Evolutionary conservation across 2,329 filamentous ascomycete genomes (phyloP), one percentile per base, ranked within the genome.

Genomic region (Hirsutella thompsonii): DNA sequence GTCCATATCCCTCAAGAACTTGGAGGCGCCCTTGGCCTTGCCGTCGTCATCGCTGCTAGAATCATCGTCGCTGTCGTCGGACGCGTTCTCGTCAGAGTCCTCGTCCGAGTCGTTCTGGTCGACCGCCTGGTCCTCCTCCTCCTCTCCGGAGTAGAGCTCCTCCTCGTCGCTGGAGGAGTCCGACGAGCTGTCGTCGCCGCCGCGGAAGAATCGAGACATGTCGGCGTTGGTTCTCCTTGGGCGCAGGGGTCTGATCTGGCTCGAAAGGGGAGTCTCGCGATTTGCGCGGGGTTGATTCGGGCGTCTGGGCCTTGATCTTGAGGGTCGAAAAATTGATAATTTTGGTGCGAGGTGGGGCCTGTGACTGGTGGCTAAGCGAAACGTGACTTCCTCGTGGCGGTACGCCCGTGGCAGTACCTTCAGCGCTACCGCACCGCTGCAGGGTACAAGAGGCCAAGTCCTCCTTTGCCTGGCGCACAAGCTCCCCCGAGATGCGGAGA

Each of bases 171-270:
- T 94, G 74, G 86, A 87, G 70, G 79, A 89, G 68, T 95, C 89
- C 73, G 79, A 86, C 59, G 90, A 94, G 79, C 89, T 95, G 68
- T 94, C 89, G 70, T 76, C 72, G 58, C 82, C 84, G 63, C 84
- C 84, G 49, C 87, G 84, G 76, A 96, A 96, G 69, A 96, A 98
- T 71, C 88, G 84, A 76, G 92, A 96, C 84, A 90, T 92, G 47
- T 60, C 83, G 69, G 62, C 55, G 51, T 48, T 50, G 40, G 52
- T 48, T 44, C 23, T 47, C 23, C 36, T 26, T 45, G 40, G 44
- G 43, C 37, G 23, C 23, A 43, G 39, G 38, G 43, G 38, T 39
- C 32, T 36, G 41, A 33, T 37, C 41, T 44, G 38, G 42, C 37
- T 33, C 21, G 18, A 20, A 38, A 37, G 23, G 32, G 47, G 44